Evolutionary conservation across 495 filamentous ascomycete genomes (phyloP), one percentile per base, ranked within the genome.

Genomic region (Talaromyces stipitatus): DNA sequence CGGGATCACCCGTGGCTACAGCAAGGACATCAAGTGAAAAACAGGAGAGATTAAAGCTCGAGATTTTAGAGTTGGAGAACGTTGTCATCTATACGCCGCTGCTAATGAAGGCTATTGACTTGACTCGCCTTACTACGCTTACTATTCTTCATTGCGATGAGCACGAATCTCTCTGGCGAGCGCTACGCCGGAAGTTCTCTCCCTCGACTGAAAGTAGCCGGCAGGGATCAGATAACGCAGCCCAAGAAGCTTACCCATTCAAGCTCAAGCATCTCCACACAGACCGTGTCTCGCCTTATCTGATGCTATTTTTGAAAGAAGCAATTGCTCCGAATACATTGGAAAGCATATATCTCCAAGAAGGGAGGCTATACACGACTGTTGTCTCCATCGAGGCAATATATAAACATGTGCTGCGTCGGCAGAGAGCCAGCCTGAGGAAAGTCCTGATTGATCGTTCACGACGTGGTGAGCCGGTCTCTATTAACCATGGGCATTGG

Each of bases 251-350:
- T 29, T 96, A 90, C 63, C 76, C 78, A 28, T 71, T 97, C 5
- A 84, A 82, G 0, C 72, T 97, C 46, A 92, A 87, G 67, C 81
- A 87, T 59, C 78, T 97, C 11, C 89, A 95, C 59, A 95, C 89
- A 0, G 89, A 96, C 65, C 75, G 75, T 10, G 88, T 92, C n/a
- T 91, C 90, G 0, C 71, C 82, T 18, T 79, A 85, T 22, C 70
- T 97, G n/a, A 82, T 96, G 38, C 75, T 79, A 7, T 96, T 96
- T 63, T 79, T 96, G 52, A 90, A 87, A 57, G 89, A 95, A 59
- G 85, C 90, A 0, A 79, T 96, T 27, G 87, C 85, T 24, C 92
- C 92, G 2, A 89, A 97, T 66, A 87, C 83, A 2, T 72, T 97
- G 9, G 89, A 97, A 69, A 85, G 87, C 20, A 71, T 96, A 16